Conservation (phyloP, 2,329 filamentous ascomycete genomes). For the Talaromyces marneffei region DNA sequence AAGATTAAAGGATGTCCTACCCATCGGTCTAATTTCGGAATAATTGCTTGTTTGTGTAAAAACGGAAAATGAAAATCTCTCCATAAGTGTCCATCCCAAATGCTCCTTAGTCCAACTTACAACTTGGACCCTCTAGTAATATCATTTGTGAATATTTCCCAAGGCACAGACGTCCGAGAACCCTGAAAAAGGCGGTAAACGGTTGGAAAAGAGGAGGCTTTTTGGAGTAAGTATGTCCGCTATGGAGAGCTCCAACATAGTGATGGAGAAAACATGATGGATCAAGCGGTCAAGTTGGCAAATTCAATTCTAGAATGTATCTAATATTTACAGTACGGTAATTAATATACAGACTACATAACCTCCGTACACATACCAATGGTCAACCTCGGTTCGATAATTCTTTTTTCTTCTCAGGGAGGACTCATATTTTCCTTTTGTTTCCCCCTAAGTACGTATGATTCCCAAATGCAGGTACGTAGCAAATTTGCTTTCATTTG, state of each 20-base stretch:
- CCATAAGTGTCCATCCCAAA: not conserved
- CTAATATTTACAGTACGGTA: not conserved
- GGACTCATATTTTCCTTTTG: not conserved
- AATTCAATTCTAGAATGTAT: too few relatives aligned
- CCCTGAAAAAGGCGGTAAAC: not conserved
- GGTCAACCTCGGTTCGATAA: not conserved
- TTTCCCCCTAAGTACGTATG: not conserved
- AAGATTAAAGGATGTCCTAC: not conserved
- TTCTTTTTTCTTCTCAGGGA: not conserved
- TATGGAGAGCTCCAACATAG: too few relatives aligned
- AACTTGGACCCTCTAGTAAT: not conserved
- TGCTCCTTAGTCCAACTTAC: not conserved
- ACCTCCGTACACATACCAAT: not conserved
- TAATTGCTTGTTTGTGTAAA: not conserved
- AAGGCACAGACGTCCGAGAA: not conserved
- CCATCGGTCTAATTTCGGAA: not conserved
- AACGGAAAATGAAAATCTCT: not conserved
- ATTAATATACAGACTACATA: not conserved
- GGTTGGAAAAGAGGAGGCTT: not conserved
- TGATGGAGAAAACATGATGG: not conserved
- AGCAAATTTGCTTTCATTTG: not conserved
- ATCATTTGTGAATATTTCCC: too few relatives aligned
- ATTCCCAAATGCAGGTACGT: not conserved
- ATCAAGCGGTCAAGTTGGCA: not conserved
- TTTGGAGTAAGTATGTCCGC: too few relatives aligned